Conservation (phyloP, 148 eudicot species). For the Arctostaphylos glauca region DNA sequence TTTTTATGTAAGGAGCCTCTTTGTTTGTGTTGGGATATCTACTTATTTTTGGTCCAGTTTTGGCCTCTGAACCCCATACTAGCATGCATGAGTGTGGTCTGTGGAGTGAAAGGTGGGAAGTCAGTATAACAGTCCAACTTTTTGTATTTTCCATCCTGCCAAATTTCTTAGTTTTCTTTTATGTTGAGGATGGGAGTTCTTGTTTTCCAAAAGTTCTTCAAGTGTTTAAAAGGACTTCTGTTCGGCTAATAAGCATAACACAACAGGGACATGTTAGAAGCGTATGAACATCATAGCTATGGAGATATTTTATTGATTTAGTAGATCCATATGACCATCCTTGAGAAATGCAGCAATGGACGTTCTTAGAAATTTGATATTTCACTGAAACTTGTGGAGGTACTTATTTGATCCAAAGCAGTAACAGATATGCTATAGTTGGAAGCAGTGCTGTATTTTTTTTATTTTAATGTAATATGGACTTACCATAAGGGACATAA, state of each 20-base stretch:
- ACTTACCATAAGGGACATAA: background rate
- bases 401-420: background rate
- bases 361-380: background rate
- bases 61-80: background rate
- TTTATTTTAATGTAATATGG: background rate
- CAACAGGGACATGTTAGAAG: background rate
- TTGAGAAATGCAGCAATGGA: background rate
- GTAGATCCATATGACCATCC: background rate
- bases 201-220: background rate
- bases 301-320: background rate
- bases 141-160: background rate
- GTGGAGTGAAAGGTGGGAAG: background rate
- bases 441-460: background rate
- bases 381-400: background rate
- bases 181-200: background rate
- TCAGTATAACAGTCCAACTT: background rate
- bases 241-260: background rate
- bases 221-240: slow-evolving; percentile 1
- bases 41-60: background rate
- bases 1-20: background rate
- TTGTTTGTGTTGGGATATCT: background rate
- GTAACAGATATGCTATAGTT: background rate
- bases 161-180: background rate
- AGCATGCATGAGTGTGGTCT: background rate
- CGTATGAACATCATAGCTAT: background rate